Percentiles rank a stretch among this genome's conserved stretches.
phyloP scores from a whole-genome alignment of 352 stramenopile genomes.

The Phytopythium boreale region DNA sequence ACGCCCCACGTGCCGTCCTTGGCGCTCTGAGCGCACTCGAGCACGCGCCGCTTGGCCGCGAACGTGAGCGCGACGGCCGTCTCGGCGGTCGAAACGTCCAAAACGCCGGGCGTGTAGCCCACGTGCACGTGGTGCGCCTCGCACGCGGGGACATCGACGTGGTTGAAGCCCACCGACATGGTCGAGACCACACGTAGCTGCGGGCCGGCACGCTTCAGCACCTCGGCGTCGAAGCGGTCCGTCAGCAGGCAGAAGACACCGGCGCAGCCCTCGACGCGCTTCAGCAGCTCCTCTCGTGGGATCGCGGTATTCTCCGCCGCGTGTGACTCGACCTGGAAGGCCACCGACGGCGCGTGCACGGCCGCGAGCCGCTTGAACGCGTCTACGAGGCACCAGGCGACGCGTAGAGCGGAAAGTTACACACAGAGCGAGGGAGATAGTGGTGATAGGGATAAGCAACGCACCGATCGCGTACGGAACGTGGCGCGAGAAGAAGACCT shows the following conservation, averaged over 20 bases:
- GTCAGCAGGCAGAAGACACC: constrained; percentile 70
- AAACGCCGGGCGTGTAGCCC: constrained; percentile 82
- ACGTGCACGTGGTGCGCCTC: constrained; percentile 61
- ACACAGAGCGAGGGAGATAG: background rate
- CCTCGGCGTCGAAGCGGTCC: constrained; percentile 66
- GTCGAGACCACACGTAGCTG: constrained; percentile 72
- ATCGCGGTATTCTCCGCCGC: constrained; percentile 33
- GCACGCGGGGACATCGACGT: constrained; percentile 86
- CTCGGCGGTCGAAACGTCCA: constrained; percentile 80
- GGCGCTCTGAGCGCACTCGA: constrained; percentile 74
- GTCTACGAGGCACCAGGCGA: constrained; percentile 16
- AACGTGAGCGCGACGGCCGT: constrained; percentile 72
- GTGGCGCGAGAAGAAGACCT: constrained; percentile 72
- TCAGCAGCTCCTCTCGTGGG: constrained; percentile 41
- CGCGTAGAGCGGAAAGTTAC: background rate
- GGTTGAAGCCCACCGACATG: constrained; percentile 90
- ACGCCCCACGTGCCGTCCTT: constrained; percentile 68
- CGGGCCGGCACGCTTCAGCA: constrained; percentile 52
- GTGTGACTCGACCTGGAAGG: constrained; percentile 21
- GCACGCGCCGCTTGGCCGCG: constrained; percentile 48
- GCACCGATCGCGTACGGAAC: constrained; percentile 67
- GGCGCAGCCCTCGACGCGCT: constrained; percentile 38
- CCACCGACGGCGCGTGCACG: constrained; percentile 12
- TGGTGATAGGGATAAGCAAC: background rate
- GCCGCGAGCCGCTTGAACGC: constrained; percentile 27